A percentile compares a stretch with the other conserved stretches of the same genome.
phyloP scores from a whole-genome alignment of 306 rosid genomes.

The Ormosia semicastrata region DNA sequence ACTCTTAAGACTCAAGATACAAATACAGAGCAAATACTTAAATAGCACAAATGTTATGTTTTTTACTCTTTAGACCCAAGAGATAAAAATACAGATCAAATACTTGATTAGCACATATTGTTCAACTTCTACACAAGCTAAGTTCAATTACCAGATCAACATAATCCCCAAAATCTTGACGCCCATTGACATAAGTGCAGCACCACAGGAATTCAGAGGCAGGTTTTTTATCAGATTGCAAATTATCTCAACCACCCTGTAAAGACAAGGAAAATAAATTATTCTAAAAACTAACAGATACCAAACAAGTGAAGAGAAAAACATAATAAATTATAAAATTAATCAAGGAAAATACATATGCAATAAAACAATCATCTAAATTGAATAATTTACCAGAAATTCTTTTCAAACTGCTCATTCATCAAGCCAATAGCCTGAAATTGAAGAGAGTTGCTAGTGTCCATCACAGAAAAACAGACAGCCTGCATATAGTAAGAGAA shows the following conservation, averaged over 20 bases:
- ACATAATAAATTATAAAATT: background rate
- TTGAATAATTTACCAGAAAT: conserved; percentile 57
- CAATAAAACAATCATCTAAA: conserved; percentile 15
- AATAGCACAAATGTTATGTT: background rate
- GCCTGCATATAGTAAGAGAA: conserved; percentile 48
- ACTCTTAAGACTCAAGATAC: background rate
- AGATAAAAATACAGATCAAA: conserved; percentile 13
- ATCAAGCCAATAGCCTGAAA: conserved; percentile 41
- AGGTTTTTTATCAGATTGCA: conserved; percentile 68
- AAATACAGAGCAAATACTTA: background rate
- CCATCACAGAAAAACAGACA: conserved; percentile 69
- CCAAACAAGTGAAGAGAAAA: background rate
- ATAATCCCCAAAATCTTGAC: conserved; percentile 68
- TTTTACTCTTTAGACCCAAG: background rate
- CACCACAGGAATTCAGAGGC: conserved; percentile 61
- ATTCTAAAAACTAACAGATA: conserved; percentile 4
- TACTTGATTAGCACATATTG: background rate
- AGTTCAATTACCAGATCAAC: conserved; percentile 66
- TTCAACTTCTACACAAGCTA: conserved; percentile 9
- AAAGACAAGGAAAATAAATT: conserved; percentile 21
- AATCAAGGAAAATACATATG: conserved; percentile 5
- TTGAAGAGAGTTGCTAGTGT: conserved; percentile 46
- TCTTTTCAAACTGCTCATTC: conserved; percentile 52
- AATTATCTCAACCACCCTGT: conserved; percentile 80
- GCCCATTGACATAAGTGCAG: conserved; percentile 74